phyloP scores from a whole-genome alignment of 2,329 filamentous ascomycete genomes.

The Achaetomium macrosporum region DNA sequence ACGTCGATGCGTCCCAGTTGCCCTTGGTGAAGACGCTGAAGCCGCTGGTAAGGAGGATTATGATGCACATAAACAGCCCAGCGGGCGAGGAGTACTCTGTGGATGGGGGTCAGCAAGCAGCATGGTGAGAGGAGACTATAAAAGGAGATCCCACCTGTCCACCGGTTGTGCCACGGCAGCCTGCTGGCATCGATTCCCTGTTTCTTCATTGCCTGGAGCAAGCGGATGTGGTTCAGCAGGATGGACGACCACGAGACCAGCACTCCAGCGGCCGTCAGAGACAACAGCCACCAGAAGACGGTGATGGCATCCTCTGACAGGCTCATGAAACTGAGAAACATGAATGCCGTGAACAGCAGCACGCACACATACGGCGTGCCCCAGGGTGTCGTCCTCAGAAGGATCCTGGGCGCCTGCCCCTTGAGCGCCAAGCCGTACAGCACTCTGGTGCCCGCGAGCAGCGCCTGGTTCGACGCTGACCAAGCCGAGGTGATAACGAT shows the following conservation, averaged over 20 bases:
- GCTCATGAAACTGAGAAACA: slow-evolving; percentile 53
- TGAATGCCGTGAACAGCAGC: slow-evolving; percentile 46
- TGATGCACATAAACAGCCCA: slow-evolving; percentile 53
- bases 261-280: slow-evolving; percentile 56
- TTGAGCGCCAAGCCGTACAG: slow-evolving; percentile 56
- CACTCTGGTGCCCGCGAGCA: slow-evolving; percentile 54
- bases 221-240: slow-evolving; percentile 53
- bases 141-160: slow-evolving; percentile 45
- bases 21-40: slow-evolving; percentile 49
- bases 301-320: slow-evolving; percentile 52
- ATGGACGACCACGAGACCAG: slow-evolving; percentile 59
- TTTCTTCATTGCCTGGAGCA: slow-evolving; percentile 47
- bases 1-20: slow-evolving; percentile 51
- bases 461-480: slow-evolving; percentile 62
- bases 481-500: slow-evolving; percentile 67
- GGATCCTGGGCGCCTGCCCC: slow-evolving; percentile 51
- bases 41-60: slow-evolving; percentile 39
- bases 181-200: slow-evolving; percentile 46
- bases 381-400: slow-evolving; percentile 45
- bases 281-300: slow-evolving; percentile 61
- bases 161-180: slow-evolving; percentile 58
- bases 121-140: not conserved
- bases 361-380: slow-evolving; percentile 55
- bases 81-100: slow-evolving; percentile 55
- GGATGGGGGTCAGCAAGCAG: not conserved